These are phyloP conservation scores for Madurella mycetomatis DNA, from an alignment of 2,329 filamentous ascomycete genomes.

Conservation along the genomic window DNA sequence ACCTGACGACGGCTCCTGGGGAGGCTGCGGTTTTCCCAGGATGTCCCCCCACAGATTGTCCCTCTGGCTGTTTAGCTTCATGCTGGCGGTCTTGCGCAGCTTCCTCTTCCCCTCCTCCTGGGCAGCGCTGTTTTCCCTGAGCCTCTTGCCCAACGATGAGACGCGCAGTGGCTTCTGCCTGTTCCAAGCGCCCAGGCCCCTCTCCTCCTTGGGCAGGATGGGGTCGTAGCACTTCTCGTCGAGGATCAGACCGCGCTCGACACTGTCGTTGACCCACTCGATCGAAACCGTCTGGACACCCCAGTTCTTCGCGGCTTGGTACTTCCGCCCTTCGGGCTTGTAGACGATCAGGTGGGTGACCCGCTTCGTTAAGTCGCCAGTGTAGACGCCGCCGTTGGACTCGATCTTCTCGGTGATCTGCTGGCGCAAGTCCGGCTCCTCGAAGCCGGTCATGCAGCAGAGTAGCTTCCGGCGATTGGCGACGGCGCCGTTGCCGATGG, in stretches of 20 bases:
- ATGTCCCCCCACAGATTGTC: constrained; percentile 91
- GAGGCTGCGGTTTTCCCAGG: constrained; percentile 46
- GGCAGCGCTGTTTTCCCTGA: constrained; percentile 45
- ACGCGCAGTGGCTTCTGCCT: constrained; percentile 44
- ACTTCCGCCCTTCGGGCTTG: constrained; percentile 80
- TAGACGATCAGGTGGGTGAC: constrained; percentile 86
- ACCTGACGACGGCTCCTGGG: constrained; percentile 25
- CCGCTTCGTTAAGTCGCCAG: constrained; percentile 77
- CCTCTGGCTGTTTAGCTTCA: constrained; percentile 73
- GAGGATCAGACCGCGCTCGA: constrained; percentile 82
- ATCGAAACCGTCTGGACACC: constrained; percentile 71
- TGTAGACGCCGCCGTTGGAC: constrained; percentile 74
- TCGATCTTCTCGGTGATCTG: constrained; percentile 64
- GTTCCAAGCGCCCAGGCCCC: constrained; percentile 74
- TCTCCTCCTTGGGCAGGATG: constrained; percentile 60
- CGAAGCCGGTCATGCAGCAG: constrained; percentile 55
- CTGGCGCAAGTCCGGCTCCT: constrained; percentile 59
- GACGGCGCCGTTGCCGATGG: constrained; percentile 29
- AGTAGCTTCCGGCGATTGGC: constrained; percentile 37
- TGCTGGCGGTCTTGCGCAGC: constrained; percentile 80
- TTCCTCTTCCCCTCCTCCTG: constrained; percentile 66
- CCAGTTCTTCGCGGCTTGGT: constrained; percentile 81
- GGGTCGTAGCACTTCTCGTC: constrained; percentile 85
- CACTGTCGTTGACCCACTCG: constrained; percentile 80
- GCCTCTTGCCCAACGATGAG: constrained; percentile 54